Conservation (phyloP, 768 basidiomycete genomes). For the Suillus subluteus region DNA sequence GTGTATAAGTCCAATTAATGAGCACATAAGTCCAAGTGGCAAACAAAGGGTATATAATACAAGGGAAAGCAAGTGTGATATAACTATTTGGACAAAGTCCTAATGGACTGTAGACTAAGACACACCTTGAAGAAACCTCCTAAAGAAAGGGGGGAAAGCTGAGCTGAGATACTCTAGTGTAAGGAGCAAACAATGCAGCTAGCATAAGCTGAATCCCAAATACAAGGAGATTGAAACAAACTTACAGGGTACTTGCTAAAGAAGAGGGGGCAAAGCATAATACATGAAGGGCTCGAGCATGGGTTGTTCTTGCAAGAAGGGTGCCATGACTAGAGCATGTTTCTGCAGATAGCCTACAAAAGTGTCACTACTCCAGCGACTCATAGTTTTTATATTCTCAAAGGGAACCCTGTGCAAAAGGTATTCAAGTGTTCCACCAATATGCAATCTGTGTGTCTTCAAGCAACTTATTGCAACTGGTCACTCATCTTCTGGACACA, state of each 20-base stretch:
- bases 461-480: slow-evolving; percentile 21
- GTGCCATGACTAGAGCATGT: slow-evolving; percentile 32
- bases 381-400: slow-evolving; percentile 37
- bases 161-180: not conserved
- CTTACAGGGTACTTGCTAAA: not conserved
- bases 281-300: not conserved
- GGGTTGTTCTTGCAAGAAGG: slow-evolving; percentile 24
- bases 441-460: slow-evolving; percentile 34
- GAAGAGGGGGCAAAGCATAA: not conserved
- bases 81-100: not conserved
- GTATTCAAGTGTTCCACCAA: slow-evolving; percentile 33
- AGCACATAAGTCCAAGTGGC: too few relatives aligned
- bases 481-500: not conserved
- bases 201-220: not conserved
- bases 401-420: slow-evolving; percentile 32
- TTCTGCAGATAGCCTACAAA: slow-evolving; percentile 33
- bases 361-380: slow-evolving; percentile 39
- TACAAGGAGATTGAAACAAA: not conserved
- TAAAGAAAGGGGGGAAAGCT: not conserved
- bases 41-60: too few relatives aligned
- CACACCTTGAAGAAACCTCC: not conserved
- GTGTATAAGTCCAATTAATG: too few relatives aligned
- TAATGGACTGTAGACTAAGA: not conserved
- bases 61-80: too few relatives aligned
- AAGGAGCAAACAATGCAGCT: not conserved